A percentile compares a stretch with the other conserved stretches of the same genome.
Conservation (phyloP, 805 yeast species). For the Saccharomyces paradoxus region DNA sequence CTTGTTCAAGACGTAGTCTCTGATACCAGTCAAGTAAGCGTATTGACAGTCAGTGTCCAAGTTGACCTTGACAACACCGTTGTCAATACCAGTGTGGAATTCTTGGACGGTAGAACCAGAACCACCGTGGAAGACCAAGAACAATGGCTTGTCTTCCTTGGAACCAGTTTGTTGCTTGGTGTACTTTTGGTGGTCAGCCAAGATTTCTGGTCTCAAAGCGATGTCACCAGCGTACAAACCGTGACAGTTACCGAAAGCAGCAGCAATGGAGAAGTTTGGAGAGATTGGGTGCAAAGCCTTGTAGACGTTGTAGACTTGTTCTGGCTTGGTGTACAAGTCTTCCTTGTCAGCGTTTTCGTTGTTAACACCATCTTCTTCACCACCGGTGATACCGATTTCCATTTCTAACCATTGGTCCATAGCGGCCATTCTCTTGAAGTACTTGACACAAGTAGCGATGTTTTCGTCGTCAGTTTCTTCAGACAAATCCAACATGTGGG, state of each 20-base stretch:
- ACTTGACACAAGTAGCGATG: slow-evolving; percentile 87
- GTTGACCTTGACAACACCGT: slow-evolving; percentile 98
- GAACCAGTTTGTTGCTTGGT: slow-evolving; percentile 61
- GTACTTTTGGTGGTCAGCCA: slow-evolving; percentile 91
- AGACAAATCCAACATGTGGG: slow-evolving; percentile 97
- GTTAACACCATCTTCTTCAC: slow-evolving; percentile 99
- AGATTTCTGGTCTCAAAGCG: slow-evolving; percentile 80
- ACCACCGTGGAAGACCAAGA: slow-evolving; percentile 99
- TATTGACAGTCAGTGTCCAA: slow-evolving; percentile 98
- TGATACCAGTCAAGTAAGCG: slow-evolving; percentile 94
- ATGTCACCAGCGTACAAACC: slow-evolving; percentile 99
- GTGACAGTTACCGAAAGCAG: slow-evolving; percentile 98
- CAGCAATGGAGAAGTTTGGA: slow-evolving; percentile 98
- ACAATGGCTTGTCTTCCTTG: slow-evolving; percentile 60
- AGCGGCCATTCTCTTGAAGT: slow-evolving; percentile 89
- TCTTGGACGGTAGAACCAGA: slow-evolving; percentile 93
- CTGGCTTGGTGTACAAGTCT: slow-evolving; percentile 86
- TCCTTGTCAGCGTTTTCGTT: slow-evolving; percentile 88
- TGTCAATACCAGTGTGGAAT: slow-evolving; percentile 80
- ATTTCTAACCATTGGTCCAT: slow-evolving; percentile 97
- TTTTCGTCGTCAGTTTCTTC: slow-evolving; percentile 96
- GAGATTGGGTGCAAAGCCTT: slow-evolving; percentile 83
- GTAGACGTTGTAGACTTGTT: slow-evolving; percentile 87
- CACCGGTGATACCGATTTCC: slow-evolving; percentile 99
- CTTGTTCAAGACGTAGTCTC: slow-evolving; percentile 93